phyloP scores from a whole-genome alignment of 2,329 filamentous ascomycete genomes.

The Colletotrichum incanum region DNA sequence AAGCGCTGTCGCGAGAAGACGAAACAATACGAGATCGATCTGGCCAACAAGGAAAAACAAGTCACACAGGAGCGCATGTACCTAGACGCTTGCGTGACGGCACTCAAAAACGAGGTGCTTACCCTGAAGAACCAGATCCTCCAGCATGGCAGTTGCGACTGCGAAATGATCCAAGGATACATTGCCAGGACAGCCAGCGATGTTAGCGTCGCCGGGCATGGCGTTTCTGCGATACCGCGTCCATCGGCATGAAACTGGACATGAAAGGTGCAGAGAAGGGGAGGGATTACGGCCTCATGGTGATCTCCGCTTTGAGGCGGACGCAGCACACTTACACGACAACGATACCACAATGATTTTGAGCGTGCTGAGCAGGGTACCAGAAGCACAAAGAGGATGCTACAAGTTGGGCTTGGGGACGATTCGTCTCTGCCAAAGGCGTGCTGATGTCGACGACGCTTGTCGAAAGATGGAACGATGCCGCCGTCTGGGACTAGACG shows the following conservation, averaged over 20 bases:
- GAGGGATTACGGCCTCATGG: neutral
- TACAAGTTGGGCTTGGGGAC: too few species aligned
- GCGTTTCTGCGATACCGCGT: neutral
- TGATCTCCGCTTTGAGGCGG: neutral
- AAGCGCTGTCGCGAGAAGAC: constrained; percentile 43
- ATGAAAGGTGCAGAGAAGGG: neutral
- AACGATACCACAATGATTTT: neutral
- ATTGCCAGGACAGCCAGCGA: constrained; percentile 32
- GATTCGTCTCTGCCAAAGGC: neutral
- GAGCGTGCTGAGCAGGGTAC: neutral
- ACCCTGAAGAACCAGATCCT: constrained; percentile 34
- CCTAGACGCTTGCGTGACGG: constrained; percentile 32
- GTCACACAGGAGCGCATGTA: constrained; percentile 27
- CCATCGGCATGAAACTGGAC: neutral
- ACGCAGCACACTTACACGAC: neutral
- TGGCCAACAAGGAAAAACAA: constrained; percentile 25
- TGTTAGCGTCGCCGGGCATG: neutral
- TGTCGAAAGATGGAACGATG: neutral
- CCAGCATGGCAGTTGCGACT: constrained; percentile 37
- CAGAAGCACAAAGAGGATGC: neutral
- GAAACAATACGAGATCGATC: constrained; percentile 37
- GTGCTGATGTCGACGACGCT: neutral
- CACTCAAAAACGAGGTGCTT: constrained; percentile 37
- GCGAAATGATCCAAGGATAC: constrained; percentile 36
- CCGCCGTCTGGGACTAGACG: neutral